These are phyloP conservation scores for Sideroxylon spinosum DNA, from an alignment of 179 eudicot species.

Conservation along the genomic window DNA sequence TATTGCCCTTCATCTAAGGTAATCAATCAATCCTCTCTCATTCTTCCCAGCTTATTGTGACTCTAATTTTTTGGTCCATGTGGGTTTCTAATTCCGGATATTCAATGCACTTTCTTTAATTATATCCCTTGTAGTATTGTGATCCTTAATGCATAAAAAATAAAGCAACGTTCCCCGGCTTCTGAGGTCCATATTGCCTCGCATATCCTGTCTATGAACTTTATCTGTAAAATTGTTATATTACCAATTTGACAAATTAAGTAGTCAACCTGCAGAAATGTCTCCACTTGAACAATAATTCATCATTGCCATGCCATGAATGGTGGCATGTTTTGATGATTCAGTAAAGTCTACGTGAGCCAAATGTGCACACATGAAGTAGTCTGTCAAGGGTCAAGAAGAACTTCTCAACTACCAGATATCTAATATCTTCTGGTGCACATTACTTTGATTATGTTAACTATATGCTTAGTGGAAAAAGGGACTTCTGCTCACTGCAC, in stretches of 20 bases:
- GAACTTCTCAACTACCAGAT: neutral
- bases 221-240: neutral
- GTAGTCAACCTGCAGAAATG: neutral
- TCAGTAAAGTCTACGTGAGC: neutral
- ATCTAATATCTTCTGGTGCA: neutral
- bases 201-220: neutral
- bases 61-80: conserved; percentile 5
- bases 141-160: neutral
- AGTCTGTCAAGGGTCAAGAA: neutral
- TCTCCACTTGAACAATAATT: neutral
- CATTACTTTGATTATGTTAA: neutral
- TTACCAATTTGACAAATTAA: neutral
- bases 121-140: neutral
- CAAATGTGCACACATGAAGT: neutral
- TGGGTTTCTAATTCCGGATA: neutral
- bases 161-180: neutral
- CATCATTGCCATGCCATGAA: neutral
- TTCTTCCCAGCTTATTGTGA: neutral
- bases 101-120: neutral
- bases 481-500: neutral
- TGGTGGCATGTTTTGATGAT: neutral
- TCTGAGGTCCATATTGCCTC: neutral
- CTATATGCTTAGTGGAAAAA: neutral
- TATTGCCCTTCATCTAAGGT: conserved; percentile 95
- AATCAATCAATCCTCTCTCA: conserved; percentile 8